These are phyloP conservation scores for Chamaecyparis obtusa DNA, from an alignment of 75 land plant species.

Conservation along the genomic window DNA sequence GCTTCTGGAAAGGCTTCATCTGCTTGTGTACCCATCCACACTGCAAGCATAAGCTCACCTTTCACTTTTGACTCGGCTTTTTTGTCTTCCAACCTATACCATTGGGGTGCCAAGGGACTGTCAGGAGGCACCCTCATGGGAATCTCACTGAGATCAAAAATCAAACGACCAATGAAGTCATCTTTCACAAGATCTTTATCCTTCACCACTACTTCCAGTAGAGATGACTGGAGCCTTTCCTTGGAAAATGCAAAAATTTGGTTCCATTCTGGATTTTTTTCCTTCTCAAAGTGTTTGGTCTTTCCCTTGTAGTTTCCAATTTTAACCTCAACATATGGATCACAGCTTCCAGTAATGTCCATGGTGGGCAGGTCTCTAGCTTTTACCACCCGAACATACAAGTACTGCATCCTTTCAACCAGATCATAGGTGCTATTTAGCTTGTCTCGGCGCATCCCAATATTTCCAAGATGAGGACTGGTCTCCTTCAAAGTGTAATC, in stretches of 20 bases:
- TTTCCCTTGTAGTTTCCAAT: slow-evolving; percentile 61
- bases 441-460: slow-evolving; percentile 34
- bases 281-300: slow-evolving; percentile 51
- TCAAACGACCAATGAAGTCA: slow-evolving; percentile 62
- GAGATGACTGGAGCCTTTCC: slow-evolving; percentile 44
- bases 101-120: slow-evolving; percentile 75
- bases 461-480: slow-evolving; percentile 60
- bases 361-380: slow-evolving; percentile 68
- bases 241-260: slow-evolving; percentile 63
- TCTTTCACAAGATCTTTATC: slow-evolving; percentile 65
- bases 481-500: slow-evolving; percentile 70
- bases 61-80: slow-evolving; percentile 39
- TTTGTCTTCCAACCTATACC: slow-evolving; percentile 64
- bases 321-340: slow-evolving; percentile 72
- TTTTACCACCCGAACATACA: slow-evolving; percentile 77
- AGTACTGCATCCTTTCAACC: slow-evolving; percentile 61
- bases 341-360: slow-evolving; percentile 68
- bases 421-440: slow-evolving; percentile 58
- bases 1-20: slow-evolving; percentile 88
- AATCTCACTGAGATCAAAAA: slow-evolving; percentile 58
- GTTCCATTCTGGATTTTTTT: slow-evolving; percentile 67
- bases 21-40: slow-evolving; percentile 90
- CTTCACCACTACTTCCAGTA: slow-evolving; percentile 46
- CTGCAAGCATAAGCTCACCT: slow-evolving; percentile 86
- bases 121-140: slow-evolving; percentile 75